A percentile compares a stretch with the other conserved stretches of the same genome.
Conservation (phyloP, 148 eudicot genomes). For the Spergularia bocconei region DNA sequence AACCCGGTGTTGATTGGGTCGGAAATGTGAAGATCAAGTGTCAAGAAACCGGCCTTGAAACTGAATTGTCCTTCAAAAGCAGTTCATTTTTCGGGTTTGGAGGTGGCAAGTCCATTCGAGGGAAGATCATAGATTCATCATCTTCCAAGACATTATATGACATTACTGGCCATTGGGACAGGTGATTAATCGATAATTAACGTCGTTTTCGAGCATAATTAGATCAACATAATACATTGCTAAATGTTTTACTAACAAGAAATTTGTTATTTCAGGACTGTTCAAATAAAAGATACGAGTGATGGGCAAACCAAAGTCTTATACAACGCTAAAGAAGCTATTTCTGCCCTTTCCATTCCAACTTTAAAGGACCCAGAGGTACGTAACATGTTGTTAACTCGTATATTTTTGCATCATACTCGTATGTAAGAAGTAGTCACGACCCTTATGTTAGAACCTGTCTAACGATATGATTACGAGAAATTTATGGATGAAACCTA, state of each 20-base stretch:
- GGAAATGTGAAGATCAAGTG: slow-evolving; percentile 62
- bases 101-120: slow-evolving; percentile 44
- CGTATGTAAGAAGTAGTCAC: too few relatives aligned
- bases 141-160: slow-evolving; percentile 48
- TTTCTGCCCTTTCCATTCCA: slow-evolving; percentile 53
- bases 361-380: slow-evolving; percentile 60
- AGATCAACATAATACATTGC: background rate
- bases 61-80: slow-evolving; percentile 49
- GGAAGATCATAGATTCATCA: slow-evolving; percentile 49
- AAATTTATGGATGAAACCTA: too few relatives aligned
- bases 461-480: too few relatives aligned
- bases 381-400: background rate
- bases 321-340: slow-evolving; percentile 57
- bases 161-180: slow-evolving; percentile 81
- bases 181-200: slow-evolving; percentile 30
- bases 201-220: background rate
- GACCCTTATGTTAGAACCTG: too few relatives aligned
- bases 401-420: too few relatives aligned
- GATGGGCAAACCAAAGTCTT: slow-evolving; percentile 43
- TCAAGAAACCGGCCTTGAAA: slow-evolving; percentile 63
- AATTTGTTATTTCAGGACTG: slow-evolving; percentile 33
- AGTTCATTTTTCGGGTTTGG: slow-evolving; percentile 42
- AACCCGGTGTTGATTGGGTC: slow-evolving; percentile 64
- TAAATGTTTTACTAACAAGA: background rate
- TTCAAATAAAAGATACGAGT: slow-evolving; percentile 42